A percentile compares a stretch with the other conserved stretches of the same genome.
phyloP scores from a whole-genome alignment of 768 basidiomycete species.

The Leccinum subgranulosum region DNA sequence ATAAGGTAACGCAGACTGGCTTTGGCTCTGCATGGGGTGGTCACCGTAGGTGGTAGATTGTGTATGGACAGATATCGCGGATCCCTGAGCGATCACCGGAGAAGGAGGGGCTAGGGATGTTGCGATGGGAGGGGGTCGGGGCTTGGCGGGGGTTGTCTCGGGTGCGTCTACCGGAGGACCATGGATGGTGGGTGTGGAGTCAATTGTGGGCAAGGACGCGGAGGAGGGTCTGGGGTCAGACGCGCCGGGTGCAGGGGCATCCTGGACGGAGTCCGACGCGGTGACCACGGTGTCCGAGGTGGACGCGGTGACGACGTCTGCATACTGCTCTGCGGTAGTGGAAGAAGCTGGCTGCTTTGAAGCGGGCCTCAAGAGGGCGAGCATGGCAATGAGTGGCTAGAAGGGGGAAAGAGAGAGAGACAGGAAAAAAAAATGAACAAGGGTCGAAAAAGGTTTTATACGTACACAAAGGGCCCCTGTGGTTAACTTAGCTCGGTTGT shows the following conservation, averaged over 20 bases:
- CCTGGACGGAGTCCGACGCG: background rate
- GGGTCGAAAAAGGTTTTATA: slow-evolving; percentile 23
- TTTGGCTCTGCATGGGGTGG: slow-evolving; percentile 21
- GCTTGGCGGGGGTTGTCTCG: slow-evolving; percentile 2
- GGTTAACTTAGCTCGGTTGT: slow-evolving; percentile 12
- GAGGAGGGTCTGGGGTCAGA: slow-evolving; percentile 13
- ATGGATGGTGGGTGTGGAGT: slow-evolving; percentile 24
- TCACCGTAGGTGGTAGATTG: slow-evolving; percentile 17
- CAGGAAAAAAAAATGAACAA: background rate
- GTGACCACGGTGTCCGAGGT: slow-evolving; percentile 2
- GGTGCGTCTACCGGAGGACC: slow-evolving; percentile 6
- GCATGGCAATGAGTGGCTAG: slow-evolving; percentile 10
- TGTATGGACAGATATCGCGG: slow-evolving; percentile 8
- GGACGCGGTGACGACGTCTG: background rate
- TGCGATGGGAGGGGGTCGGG: slow-evolving; percentile 2
- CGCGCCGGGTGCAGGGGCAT: background rate
- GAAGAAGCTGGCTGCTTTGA: slow-evolving; percentile 9
- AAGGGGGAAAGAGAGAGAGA: background rate
- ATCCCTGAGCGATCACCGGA: background rate
- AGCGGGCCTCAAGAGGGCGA: slow-evolving; percentile 25
- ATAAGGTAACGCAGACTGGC: slow-evolving; percentile 28
- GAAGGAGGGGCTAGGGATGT: slow-evolving; percentile 21
- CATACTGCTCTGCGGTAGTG: background rate
- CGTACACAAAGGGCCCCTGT: slow-evolving; percentile 18
- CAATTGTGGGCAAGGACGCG: slow-evolving; percentile 21